Evolutionary conservation across 805 yeast genomes (phyloP).

Genomic region (Clavispora vitiphila): DNA sequence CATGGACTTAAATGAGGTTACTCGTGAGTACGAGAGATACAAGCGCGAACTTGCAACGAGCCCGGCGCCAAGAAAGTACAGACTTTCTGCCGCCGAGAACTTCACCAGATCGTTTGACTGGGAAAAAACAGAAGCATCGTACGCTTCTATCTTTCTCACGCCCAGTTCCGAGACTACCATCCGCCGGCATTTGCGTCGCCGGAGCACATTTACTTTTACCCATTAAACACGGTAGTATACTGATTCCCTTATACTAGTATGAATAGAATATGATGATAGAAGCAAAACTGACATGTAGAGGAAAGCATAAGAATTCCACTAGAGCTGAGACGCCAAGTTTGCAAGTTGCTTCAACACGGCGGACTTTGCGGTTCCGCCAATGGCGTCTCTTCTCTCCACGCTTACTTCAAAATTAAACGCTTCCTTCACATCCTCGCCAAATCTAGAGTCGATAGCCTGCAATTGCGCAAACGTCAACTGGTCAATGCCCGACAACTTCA

Average conservation of each 20-base stretch:
- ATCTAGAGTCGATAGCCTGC: constrained; percentile 73
- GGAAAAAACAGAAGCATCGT: background rate
- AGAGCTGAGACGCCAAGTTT: constrained; percentile 21
- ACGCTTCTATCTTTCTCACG: background rate
- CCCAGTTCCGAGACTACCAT: background rate
- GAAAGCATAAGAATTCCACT: constrained; percentile 1
- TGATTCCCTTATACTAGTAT: background rate
- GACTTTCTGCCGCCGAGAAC: too few species aligned
- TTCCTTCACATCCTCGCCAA: constrained; percentile 71
- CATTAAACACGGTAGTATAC: background rate
- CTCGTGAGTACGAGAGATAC: constrained; percentile 4
- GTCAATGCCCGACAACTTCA: constrained; percentile 77
- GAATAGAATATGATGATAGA: background rate
- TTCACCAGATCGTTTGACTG: background rate
- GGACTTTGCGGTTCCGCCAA: constrained; percentile 92
- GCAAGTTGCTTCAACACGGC: constrained; percentile 79
- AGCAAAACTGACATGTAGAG: background rate
- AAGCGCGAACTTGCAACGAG: constrained; percentile 2
- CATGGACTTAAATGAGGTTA: constrained; percentile 5
- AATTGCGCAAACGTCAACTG: constrained; percentile 73
- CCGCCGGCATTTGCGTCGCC: background rate
- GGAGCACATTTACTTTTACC: background rate
- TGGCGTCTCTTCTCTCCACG: constrained; percentile 94
- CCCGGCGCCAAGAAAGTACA: background rate
- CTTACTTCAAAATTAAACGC: constrained; percentile 91